Percentiles rank a stretch among this genome's conserved stretches.
Evolutionary conservation across 2,329 filamentous ascomycete genomes (phyloP).

Genomic region (Emmonsiellopsis sp.): DNA sequence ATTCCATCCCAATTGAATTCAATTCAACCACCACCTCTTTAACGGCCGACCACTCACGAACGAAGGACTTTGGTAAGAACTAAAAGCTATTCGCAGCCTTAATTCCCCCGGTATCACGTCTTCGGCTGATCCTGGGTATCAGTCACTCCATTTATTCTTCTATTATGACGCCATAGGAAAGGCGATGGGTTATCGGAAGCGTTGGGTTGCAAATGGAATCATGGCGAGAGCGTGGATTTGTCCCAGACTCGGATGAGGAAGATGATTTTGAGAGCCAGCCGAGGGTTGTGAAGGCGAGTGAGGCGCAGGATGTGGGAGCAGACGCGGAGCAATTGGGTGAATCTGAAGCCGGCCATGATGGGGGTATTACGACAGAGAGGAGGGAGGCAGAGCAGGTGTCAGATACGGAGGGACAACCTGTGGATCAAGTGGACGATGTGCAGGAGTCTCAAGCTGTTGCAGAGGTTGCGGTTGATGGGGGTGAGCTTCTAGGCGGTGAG

Average conservation of each 20-base stretch:
- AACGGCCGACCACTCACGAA: too few relatives aligned
- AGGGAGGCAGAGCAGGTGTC: slow-evolving; percentile 1
- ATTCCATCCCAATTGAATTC: too few relatives aligned
- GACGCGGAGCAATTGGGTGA: neutral
- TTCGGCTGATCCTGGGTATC: neutral
- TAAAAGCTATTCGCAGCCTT: too few relatives aligned
- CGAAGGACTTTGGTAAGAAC: too few relatives aligned
- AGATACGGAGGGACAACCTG: too few relatives aligned
- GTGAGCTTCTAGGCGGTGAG: too few relatives aligned
- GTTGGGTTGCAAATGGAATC: slow-evolving; percentile 31
- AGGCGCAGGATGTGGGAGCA: too few relatives aligned
- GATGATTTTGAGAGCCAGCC: slow-evolving; percentile 32
- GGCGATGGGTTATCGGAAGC: slow-evolving; percentile 21
- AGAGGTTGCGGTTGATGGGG: neutral
- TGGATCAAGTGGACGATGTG: slow-evolving; percentile 1
- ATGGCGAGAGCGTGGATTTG: slow-evolving; percentile 44
- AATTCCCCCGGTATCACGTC: too few relatives aligned
- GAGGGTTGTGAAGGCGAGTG: neutral
- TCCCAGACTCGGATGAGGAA: slow-evolving; percentile 43
- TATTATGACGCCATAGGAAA: neutral
- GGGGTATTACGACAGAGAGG: neutral
- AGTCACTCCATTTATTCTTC: neutral
- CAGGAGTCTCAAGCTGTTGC: slow-evolving; percentile 3
- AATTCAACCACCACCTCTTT: too few relatives aligned
- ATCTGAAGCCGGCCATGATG: neutral